A percentile compares a stretch with the other conserved stretches of the same genome.
These are phyloP conservation scores for Metarhizium robertsii DNA, from an alignment of 2,329 filamentous ascomycete species.

Conservation along the genomic window DNA sequence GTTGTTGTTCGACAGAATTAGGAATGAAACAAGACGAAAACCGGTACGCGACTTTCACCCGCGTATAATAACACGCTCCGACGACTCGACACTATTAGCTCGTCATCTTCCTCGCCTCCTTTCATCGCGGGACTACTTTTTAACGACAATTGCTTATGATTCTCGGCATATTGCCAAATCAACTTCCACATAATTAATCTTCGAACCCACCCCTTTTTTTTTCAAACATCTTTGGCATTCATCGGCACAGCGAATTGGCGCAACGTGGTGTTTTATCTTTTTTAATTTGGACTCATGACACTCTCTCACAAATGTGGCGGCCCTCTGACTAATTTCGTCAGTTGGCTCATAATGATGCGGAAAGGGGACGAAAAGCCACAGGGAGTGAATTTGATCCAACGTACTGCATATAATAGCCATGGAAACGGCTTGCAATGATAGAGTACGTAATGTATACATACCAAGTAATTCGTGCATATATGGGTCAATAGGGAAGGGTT, in stretches of 20 bases:
- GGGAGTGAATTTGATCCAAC: slow-evolving; percentile 7
- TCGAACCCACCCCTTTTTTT: slow-evolving; percentile 17
- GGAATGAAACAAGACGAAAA: neutral
- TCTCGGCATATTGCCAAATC: slow-evolving; percentile 11
- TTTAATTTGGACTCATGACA: slow-evolving; percentile 8
- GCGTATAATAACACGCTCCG: neutral
- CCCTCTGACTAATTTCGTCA: neutral
- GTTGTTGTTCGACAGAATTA: slow-evolving; percentile 27
- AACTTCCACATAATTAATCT: slow-evolving; percentile 16
- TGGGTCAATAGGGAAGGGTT: slow-evolving; percentile 9
- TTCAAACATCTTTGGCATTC: slow-evolving; percentile 28
- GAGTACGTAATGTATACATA: slow-evolving; percentile 32
- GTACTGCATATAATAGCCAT: slow-evolving; percentile 21
- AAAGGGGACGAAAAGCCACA: slow-evolving; percentile 14
- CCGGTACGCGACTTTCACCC: neutral
- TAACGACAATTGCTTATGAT: slow-evolving; percentile 15
- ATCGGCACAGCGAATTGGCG: slow-evolving; percentile 31
- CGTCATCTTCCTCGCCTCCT: slow-evolving; percentile 6
- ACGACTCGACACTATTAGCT: neutral
- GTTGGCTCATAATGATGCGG: slow-evolving; percentile 8
- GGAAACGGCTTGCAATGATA: slow-evolving; percentile 20
- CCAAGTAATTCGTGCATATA: slow-evolving; percentile 27
- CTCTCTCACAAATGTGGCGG: neutral
- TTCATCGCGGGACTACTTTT: neutral
- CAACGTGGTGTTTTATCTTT: slow-evolving; percentile 18